These are phyloP conservation scores for Calocybe cyanea DNA, from an alignment of 768 basidiomycete genomes.

Conservation along the genomic window DNA sequence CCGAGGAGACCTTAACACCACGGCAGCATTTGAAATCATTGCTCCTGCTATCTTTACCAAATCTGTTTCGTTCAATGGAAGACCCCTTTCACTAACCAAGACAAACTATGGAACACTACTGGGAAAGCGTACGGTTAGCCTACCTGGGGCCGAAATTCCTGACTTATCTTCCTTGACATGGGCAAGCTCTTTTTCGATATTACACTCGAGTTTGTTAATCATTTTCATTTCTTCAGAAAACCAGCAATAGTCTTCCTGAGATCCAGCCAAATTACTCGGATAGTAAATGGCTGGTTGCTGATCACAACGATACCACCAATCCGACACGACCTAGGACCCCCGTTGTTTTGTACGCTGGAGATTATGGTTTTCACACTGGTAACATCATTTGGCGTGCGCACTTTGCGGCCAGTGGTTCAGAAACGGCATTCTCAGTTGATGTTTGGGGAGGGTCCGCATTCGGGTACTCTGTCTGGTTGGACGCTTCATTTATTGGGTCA, in stretches of 20 bases:
- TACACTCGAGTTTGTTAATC: not conserved
- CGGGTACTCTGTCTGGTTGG: slow-evolving; percentile 47
- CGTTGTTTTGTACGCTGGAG: slow-evolving; percentile 42
- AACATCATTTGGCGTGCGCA: slow-evolving; percentile 51
- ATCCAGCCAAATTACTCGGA: slow-evolving; percentile 37
- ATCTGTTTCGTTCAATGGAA: slow-evolving; percentile 41
- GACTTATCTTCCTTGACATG: slow-evolving; percentile 31
- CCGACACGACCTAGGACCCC: slow-evolving; percentile 33
- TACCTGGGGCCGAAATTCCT: slow-evolving; percentile 33
- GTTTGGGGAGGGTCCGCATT: slow-evolving; percentile 46
- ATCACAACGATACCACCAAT: slow-evolving; percentile 39
- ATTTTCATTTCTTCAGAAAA: slow-evolving; percentile 27
- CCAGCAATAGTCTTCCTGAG: slow-evolving; percentile 40
- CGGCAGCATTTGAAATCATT: slow-evolving; percentile 43
- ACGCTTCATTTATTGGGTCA: slow-evolving; percentile 44
- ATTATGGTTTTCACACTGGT: slow-evolving; percentile 50
- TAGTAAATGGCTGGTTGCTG: slow-evolving; percentile 37
- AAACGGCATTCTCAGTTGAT: slow-evolving; percentile 37
- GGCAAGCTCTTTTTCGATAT: slow-evolving; percentile 22
- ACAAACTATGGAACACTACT: slow-evolving; percentile 41
- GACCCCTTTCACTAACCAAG: slow-evolving; percentile 24
- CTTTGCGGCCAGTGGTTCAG: slow-evolving; percentile 42
- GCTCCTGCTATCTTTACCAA: slow-evolving; percentile 37
- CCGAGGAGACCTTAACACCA: slow-evolving; percentile 41
- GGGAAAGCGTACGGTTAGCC: slow-evolving; percentile 23